Evolutionary conservation across 164 flowering plant species (phyloP).

Genomic region (Stephania japonica): DNA sequence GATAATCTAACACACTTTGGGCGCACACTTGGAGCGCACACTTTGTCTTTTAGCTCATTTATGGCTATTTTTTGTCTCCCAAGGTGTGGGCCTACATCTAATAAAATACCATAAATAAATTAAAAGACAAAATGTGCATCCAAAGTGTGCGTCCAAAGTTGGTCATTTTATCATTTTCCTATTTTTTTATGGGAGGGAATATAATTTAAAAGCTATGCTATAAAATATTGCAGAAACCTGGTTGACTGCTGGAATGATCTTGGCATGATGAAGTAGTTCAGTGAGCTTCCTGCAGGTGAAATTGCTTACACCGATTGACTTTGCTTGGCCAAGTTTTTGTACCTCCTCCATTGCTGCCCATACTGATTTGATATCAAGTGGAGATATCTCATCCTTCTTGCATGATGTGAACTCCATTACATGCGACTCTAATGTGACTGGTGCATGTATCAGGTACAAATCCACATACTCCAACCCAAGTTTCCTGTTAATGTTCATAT

Average conservation of each 20-base stretch:
- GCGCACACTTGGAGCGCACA: no score
- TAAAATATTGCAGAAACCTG: background rate
- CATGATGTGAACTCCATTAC: background rate
- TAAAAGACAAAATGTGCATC: no score
- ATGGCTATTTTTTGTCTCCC: no score
- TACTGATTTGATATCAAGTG: background rate
- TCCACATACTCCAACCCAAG: background rate
- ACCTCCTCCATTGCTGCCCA: slow-evolving; percentile 10
- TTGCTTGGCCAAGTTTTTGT: background rate
- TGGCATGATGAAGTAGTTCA: background rate
- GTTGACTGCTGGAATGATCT: background rate
- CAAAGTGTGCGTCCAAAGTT: no score
- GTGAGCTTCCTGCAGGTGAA: slow-evolving; percentile 3
- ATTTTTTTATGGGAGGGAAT: no score
- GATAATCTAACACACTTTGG: no score
- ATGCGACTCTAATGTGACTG: background rate
- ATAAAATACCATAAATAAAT: no score
- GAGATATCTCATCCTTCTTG: background rate
- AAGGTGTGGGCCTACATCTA: no score
- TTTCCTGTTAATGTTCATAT: background rate
- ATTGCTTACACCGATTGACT: slow-evolving; percentile 8
- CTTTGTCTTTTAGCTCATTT: no score
- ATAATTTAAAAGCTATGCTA: no score
- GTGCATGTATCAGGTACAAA: background rate
- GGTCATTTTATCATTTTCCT: no score